Percentiles rank a stretch among this genome's conserved stretches.
Evolutionary conservation across 192 early-diverging fungal genomes (phyloP).

Genomic region (Backusella sp.): DNA sequence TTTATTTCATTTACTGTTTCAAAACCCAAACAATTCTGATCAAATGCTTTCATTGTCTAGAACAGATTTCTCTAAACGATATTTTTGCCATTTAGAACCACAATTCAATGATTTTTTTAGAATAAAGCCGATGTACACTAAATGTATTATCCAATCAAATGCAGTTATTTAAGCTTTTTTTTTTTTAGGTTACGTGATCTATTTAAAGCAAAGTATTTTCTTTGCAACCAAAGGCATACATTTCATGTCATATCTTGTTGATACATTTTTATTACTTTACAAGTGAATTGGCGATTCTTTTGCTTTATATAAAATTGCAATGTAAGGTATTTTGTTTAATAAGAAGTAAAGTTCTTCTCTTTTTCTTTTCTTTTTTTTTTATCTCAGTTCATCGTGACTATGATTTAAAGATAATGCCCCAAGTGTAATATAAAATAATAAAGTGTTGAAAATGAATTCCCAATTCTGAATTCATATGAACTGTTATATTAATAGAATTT

Average conservation of each 20-base stretch:
- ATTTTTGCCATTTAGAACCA: neutral
- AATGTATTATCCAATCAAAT: neutral
- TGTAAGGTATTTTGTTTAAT: neutral
- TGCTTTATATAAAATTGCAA: neutral
- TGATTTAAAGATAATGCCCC: neutral
- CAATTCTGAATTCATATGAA: neutral
- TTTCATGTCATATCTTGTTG: neutral
- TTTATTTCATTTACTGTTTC: too few species aligned
- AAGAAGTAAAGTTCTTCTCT: neutral
- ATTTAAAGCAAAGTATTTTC: neutral
- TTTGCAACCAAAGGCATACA: neutral
- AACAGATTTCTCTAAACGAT: neutral
- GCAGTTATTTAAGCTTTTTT: neutral
- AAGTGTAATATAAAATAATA: neutral
- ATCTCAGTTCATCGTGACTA: neutral
- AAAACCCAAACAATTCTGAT: neutral
- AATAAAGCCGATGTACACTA: neutral
- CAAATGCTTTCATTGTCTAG: neutral
- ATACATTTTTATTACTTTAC: neutral
- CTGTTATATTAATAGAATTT: neutral
- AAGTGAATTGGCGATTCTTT: neutral
- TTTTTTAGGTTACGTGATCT: neutral
- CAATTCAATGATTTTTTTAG: neutral
- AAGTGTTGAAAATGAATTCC: neutral
- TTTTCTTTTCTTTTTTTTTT: too few species aligned